Base-by-base conservation (phyloP, 1,284 basidiomycete species). In the Athelia psychrophila region DNA sequence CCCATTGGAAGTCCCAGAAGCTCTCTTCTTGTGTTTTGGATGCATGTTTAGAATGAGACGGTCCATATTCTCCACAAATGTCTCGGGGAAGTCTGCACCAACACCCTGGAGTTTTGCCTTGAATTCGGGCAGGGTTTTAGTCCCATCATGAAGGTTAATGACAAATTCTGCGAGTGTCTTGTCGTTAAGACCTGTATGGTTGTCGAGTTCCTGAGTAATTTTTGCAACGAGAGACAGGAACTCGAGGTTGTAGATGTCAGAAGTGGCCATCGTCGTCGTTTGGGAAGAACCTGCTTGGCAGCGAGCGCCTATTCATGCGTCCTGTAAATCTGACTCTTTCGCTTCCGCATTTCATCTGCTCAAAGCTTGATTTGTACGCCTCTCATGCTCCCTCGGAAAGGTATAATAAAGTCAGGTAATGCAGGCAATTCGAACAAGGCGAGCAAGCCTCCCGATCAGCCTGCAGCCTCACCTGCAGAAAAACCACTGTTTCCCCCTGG, bases 81-180 rank as follows among this genome's bases (percentile, higher is more conserved):
- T 90, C 55, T 93, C 89, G 2, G 93, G 88, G 65, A 98, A 96
- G 56, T 87, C 86, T 32, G 94, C 92, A 36, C 90, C 94, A 51
- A 86, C 79, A 57, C 89, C 87, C 54, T 81, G 78, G 49, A 99
- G 81, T 67, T 92, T 91, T 46, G 71, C 63, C 71, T 94, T 92
- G 82, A 99, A 99, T 51, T 85, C 81, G 13, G 74, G 69, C 44
- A 93, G 75, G 54, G 83, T 84, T 60, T 69, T 90, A 63, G 90
- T 89, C 60, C 92, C 75, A 58, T 93, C 90, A 71, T 99, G 96
- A 50, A 98, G 81, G 64, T 83, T 77, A 58, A 99, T 95, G 57
- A 98, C 84, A 72, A 97, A 99, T 74, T 99, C 95, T 23, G 96
- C 94, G 32, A 96, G 79, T 12, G 89, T 89, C 65, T 95, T 95